Percentiles rank a stretch among this genome's conserved stretches.
These are phyloP conservation scores for Polytrichum formosum DNA, from an alignment of 225 moss, liverwort and hornwort genomes.

Conservation along the genomic window DNA sequence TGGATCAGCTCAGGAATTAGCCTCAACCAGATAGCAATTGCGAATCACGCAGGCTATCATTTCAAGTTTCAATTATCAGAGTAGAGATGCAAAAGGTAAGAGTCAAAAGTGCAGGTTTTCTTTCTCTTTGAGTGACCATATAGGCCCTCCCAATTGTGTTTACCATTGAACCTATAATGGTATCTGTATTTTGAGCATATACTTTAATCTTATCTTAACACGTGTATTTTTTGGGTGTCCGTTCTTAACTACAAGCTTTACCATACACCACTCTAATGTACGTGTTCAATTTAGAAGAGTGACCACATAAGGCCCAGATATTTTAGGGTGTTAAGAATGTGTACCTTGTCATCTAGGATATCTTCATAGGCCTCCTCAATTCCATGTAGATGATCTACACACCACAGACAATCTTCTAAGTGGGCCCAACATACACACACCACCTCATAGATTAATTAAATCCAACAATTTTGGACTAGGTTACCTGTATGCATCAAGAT, in stretches of 20 bases:
- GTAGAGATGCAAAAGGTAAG: too few relatives aligned
- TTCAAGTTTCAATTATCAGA: too few relatives aligned
- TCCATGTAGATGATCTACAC: constrained; percentile 81
- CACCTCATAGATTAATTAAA: neutral
- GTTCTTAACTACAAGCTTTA: neutral
- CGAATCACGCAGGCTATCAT: too few relatives aligned
- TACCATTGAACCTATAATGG: neutral
- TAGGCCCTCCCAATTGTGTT: too few relatives aligned
- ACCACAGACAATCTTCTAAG: constrained; percentile 13
- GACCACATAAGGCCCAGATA: too few relatives aligned
- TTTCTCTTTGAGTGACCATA: too few relatives aligned
- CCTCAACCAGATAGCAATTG: too few relatives aligned
- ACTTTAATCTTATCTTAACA: neutral
- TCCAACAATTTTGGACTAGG: neutral
- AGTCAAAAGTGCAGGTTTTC: too few relatives aligned
- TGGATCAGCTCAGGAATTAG: too few relatives aligned
- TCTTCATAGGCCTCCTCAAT: constrained; percentile 75
- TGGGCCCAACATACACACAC: neutral
- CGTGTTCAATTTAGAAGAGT: too few relatives aligned
- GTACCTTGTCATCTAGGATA: constrained; percentile 60
- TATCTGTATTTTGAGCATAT: neutral
- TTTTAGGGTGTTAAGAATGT: neutral
- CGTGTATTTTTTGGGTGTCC: neutral
- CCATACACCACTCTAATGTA: too few relatives aligned
- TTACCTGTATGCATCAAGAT: too few relatives aligned